Conservation (phyloP, 352 stramenopile genomes). For the Phytophthora pistaciae region DNA sequence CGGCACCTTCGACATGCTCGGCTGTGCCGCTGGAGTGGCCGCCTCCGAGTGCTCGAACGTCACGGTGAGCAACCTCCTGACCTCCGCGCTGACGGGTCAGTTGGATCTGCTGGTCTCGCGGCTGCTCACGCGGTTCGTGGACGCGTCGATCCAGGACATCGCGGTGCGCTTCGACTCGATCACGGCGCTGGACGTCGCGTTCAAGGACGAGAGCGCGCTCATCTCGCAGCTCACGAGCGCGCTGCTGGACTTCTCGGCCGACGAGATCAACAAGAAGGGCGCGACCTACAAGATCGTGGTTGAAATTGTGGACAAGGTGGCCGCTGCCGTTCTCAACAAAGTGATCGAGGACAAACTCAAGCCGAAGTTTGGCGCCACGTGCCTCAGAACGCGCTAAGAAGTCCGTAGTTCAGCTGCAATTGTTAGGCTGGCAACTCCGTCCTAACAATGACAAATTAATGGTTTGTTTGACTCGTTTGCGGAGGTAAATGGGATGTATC, state of each 20-base stretch:
- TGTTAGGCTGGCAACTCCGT: not conserved
- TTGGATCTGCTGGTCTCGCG: conserved; percentile 34
- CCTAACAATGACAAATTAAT: not conserved
- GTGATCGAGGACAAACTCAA: conserved; percentile 49
- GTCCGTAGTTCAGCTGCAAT: too few relatives aligned
- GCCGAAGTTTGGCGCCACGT: conserved; percentile 50
- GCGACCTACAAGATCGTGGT: conserved; percentile 53
- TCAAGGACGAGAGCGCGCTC: conserved; percentile 46
- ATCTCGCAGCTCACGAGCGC: conserved; percentile 50
- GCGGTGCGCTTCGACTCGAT: conserved; percentile 36
- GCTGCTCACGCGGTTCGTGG: conserved; percentile 44
- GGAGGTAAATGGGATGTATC: too few relatives aligned
- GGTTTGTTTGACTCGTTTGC: not conserved
- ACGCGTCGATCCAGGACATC: conserved; percentile 36
- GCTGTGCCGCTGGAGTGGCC: conserved; percentile 25
- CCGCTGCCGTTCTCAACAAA: conserved; percentile 53
- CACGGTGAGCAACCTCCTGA: conserved; percentile 47
- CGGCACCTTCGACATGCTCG: conserved; percentile 35
- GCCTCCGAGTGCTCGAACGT: conserved; percentile 40
- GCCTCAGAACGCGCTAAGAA: conserved; percentile 32
- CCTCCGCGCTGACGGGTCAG: conserved; percentile 30
- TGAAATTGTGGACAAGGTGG: conserved; percentile 39
- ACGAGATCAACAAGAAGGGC: conserved; percentile 72
- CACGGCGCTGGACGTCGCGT: conserved; percentile 52
- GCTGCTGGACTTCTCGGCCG: conserved; percentile 49